These are phyloP conservation scores for Leccinum subspadiceum DNA, from an alignment of 1,284 basidiomycete genomes.

Conservation along the genomic window DNA sequence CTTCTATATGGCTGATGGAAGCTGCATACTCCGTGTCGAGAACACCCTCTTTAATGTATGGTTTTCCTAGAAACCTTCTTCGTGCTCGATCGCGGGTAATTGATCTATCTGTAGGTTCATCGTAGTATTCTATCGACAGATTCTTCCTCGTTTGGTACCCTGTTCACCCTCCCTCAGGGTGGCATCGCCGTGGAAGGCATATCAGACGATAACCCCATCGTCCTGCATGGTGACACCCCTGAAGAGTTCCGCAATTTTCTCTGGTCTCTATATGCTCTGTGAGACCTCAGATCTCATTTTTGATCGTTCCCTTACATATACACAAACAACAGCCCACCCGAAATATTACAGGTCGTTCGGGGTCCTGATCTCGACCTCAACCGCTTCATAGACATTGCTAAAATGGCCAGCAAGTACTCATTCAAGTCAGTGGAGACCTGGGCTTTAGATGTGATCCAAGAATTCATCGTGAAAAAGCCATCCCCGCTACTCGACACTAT, in stretches of 20 bases:
- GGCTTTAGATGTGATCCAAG: constrained; percentile 64
- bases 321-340: constrained; percentile 48
- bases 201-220: constrained; percentile 62
- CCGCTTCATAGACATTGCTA: constrained; percentile 59
- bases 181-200: constrained; percentile 47
- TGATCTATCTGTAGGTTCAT: constrained; percentile 50
- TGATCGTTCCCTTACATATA: constrained; percentile 1
- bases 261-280: constrained; percentile 59
- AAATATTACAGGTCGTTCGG: constrained; percentile 44
- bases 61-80: constrained; percentile 1
- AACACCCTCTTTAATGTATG: constrained; percentile 65
- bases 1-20: constrained; percentile 57
- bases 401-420: constrained; percentile 63
- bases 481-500: constrained; percentile 47
- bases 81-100: neutral
- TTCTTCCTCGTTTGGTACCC: constrained; percentile 56
- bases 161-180: constrained; percentile 64
- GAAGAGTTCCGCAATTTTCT: constrained; percentile 63
- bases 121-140: constrained; percentile 60
- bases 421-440: constrained; percentile 69
- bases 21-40: constrained; percentile 55
- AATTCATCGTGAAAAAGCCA: constrained; percentile 58
- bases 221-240: constrained; percentile 56
- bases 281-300: constrained; percentile 36
- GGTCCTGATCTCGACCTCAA: constrained; percentile 47